Conservation (phyloP, 768 basidiomycete genomes). For the Leccinum obscurum region DNA sequence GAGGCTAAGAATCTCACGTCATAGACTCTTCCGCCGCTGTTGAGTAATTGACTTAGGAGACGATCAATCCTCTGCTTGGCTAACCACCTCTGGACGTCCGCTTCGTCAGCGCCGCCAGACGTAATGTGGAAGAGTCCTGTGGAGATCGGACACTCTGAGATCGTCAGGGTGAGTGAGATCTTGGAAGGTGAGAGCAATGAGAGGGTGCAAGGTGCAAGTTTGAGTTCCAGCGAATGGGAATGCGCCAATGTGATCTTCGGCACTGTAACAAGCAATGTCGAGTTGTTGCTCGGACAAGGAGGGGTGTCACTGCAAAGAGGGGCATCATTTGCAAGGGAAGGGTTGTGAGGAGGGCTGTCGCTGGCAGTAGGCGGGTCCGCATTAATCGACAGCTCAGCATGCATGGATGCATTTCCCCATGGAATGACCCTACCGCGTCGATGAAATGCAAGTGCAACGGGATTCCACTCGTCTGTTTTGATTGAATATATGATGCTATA, state of each 20-base stretch:
- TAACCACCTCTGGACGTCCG: background rate
- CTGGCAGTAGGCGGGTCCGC: background rate
- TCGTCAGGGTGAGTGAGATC: constrained; percentile 13
- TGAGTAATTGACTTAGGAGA: constrained; percentile 15
- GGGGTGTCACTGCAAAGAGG: background rate
- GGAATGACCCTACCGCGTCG: background rate
- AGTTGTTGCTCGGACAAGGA: background rate
- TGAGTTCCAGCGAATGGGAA: background rate
- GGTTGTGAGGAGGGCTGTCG: background rate
- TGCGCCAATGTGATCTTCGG: constrained; percentile 1
- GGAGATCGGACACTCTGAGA: constrained; percentile 17
- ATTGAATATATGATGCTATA: too few species aligned
- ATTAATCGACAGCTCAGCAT: constrained; percentile 9
- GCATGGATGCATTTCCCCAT: constrained; percentile 20
- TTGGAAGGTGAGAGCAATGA: background rate
- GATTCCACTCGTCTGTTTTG: background rate
- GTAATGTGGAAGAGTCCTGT: constrained; percentile 16
- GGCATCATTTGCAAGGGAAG: background rate
- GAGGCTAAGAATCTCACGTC: constrained; percentile 23
- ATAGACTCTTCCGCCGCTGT: constrained; percentile 18
- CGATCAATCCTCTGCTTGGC: constrained; percentile 7
- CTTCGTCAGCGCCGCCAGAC: background rate
- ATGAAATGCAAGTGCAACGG: constrained; percentile 12
- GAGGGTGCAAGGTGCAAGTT: background rate
- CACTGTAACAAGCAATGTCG: constrained; percentile 5